Conservation (phyloP, 2,329 filamentous ascomycete genomes). For the Penicillium sp. region DNA sequence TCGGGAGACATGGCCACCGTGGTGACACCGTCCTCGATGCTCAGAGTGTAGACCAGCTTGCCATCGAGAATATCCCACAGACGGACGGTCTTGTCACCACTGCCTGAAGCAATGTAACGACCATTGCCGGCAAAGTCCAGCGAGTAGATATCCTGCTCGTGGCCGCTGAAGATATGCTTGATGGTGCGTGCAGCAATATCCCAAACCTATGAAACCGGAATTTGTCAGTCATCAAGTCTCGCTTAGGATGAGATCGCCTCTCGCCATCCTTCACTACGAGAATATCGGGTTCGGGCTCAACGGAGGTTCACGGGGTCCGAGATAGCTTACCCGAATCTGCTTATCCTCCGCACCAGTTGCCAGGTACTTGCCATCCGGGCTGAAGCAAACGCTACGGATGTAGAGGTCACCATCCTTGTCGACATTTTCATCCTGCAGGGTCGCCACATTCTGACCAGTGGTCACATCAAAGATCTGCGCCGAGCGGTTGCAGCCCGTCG, state of each 20-base stretch:
- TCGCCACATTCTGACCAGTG: slow-evolving; percentile 84
- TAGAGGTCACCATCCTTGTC: slow-evolving; percentile 92
- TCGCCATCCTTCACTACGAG: neutral
- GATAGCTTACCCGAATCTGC: slow-evolving; percentile 77
- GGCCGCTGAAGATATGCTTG: slow-evolving; percentile 90
- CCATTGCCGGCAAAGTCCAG: slow-evolving; percentile 94
- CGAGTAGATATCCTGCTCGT: slow-evolving; percentile 98
- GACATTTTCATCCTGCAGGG: slow-evolving; percentile 85
- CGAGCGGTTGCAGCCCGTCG: slow-evolving; percentile 96
- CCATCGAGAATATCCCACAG: slow-evolving; percentile 94
- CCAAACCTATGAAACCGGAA: slow-evolving; percentile 72
- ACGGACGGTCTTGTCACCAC: slow-evolving; percentile 90
- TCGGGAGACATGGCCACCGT: slow-evolving; percentile 97
- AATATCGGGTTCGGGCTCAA: neutral
- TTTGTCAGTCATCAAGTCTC: slow-evolving; percentile 14
- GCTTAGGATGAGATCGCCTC: neutral
- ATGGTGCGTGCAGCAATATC: slow-evolving; percentile 85
- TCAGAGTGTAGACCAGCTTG: slow-evolving; percentile 80
- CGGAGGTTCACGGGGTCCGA: neutral
- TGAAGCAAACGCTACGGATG: slow-evolving; percentile 98
- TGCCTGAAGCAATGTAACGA: slow-evolving; percentile 91
- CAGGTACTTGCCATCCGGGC: slow-evolving; percentile 89
- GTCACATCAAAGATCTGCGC: slow-evolving; percentile 98
- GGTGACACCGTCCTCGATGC: slow-evolving; percentile 95
- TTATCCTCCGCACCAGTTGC: slow-evolving; percentile 98